Evolutionary conservation across 768 basidiomycete species (phyloP).

Genomic region (Leccinum variicolor): DNA sequence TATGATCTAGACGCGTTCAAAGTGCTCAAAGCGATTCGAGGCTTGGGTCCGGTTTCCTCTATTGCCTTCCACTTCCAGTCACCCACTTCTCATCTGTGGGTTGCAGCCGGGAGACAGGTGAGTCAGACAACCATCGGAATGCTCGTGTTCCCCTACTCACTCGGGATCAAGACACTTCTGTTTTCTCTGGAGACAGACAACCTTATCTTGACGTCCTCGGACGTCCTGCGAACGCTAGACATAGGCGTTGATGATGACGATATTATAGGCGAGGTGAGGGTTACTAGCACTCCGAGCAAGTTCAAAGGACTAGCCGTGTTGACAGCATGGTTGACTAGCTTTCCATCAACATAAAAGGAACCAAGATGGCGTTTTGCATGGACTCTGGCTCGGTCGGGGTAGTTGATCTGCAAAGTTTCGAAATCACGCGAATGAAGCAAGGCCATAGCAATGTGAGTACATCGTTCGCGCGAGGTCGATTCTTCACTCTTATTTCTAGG

Average conservation of each 20-base stretch:
- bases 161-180: slow-evolving; percentile 28
- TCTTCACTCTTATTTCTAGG: slow-evolving; percentile 38
- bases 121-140: not conserved
- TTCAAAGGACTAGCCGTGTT: slow-evolving; percentile 22
- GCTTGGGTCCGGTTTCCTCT: slow-evolving; percentile 62
- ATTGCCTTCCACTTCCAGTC: slow-evolving; percentile 45
- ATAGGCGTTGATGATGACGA: slow-evolving; percentile 54
- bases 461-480: not conserved
- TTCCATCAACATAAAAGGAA: slow-evolving; percentile 51
- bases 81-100: slow-evolving; percentile 52
- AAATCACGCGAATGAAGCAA: slow-evolving; percentile 54
- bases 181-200: slow-evolving; percentile 46
- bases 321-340: slow-evolving; percentile 49
- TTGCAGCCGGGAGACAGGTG: slow-evolving; percentile 63
- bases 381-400: slow-evolving; percentile 70
- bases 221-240: slow-evolving; percentile 46
- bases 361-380: slow-evolving; percentile 58
- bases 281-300: not conserved
- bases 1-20: slow-evolving; percentile 59
- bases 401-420: slow-evolving; percentile 51
- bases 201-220: slow-evolving; percentile 50
- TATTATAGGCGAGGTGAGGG: slow-evolving; percentile 61
- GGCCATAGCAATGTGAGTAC: slow-evolving; percentile 59
- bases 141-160: not conserved
- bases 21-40: slow-evolving; percentile 61